Base-by-base conservation (phyloP, 2,329 filamentous ascomycete genomes). In the Lojkania enalia region DNA sequence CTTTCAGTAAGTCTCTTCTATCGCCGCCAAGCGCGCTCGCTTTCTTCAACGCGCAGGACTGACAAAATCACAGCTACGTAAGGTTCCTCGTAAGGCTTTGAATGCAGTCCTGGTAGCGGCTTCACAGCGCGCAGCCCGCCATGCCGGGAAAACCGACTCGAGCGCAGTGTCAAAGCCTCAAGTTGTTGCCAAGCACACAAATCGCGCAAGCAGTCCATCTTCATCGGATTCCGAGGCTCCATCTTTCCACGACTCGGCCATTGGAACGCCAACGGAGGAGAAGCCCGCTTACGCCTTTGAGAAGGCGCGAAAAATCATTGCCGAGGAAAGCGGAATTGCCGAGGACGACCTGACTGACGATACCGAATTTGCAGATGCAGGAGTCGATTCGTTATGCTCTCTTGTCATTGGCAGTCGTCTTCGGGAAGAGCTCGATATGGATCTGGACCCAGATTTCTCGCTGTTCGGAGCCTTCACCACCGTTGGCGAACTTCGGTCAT, bases 381-480 rank as follows among this genome's bases (percentile, higher is more conserved):
- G 64, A 1, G 50, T 67, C 25, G 64, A 67, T 44, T 63, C 58
- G 20, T 46, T 66, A 12, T 40, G 65, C 11, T 55, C 57, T 1
- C 52, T 65, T 21, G 54, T 43, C 6, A 60, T 67, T 33, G 36
- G 49, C 11, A 33, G 39, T 14, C 48, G 46, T 16, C 35, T 60
- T 14, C 49, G 49, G 6, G 38, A 52, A 5, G 49, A 54, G 32
- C 46, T 57, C 2, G 51, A 49, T 1, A 15, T 58, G 1, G 55
- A 61, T 3, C 25, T 27, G 25, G 25, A 27, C 25, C 25, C 25
- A n/a, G 25, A 27, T 27, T 27, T 27, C 25, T 27, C 25, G 25
- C 25, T 27, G 25, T 27, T 27, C 25, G 25, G 25, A 27, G 25
- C 25, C 25, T 27, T 27, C 25, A 27, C 25, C 25, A 27, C 25